Base-by-base conservation (phyloP, 2,329 filamentous ascomycete genomes). In the Clonostachys chloroleuca region DNA sequence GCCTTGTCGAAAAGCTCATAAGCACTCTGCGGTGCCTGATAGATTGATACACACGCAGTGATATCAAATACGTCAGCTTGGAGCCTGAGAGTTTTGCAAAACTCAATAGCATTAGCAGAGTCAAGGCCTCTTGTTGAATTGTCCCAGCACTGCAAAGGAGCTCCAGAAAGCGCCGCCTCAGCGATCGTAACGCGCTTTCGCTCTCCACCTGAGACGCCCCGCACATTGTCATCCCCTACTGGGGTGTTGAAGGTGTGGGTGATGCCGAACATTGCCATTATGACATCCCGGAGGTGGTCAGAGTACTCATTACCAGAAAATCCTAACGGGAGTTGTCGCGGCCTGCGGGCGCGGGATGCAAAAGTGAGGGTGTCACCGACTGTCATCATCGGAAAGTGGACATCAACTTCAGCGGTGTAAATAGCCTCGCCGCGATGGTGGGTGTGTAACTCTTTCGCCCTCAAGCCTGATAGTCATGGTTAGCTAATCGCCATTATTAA, bases 341-440 rank as follows among this genome's bases (percentile, higher is more conserved):
- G 76, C 16, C 72, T 68, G 47, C 76, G 64, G n/a, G 79, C 77
- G 9, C 74, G 67, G 7, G 81, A 80, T n/a, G 81, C 81, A 46
- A 84, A 83, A 51, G 72, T 74, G 10, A 84, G 67, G 0, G 81
- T 84, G 52, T 84, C 76, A 46, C 77, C 78, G 12, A 84, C 80
- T 6, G 73, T 77, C 51, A 84, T 59, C 54, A 73, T 70, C 1
- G 80, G 76, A 52, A 83, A 83, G 58, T 83, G 79, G 7, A 79
- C 74, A 55, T 86, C 83, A 12, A 81, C 80, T 59, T 84, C 81
- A 37, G 81, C 80, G 0, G 79, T 84, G 61, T 85, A 86, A 54
- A 85, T 84, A 36, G 79, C 78, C 59, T 86, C 82, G 42, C 83
- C 82, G 81, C 51, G 43, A 48, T 54, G 57, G 53, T 73, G 71